Evolutionary conservation across 768 basidiomycete genomes (phyloP).

Genomic region (Coprinopsis cinerea): DNA sequence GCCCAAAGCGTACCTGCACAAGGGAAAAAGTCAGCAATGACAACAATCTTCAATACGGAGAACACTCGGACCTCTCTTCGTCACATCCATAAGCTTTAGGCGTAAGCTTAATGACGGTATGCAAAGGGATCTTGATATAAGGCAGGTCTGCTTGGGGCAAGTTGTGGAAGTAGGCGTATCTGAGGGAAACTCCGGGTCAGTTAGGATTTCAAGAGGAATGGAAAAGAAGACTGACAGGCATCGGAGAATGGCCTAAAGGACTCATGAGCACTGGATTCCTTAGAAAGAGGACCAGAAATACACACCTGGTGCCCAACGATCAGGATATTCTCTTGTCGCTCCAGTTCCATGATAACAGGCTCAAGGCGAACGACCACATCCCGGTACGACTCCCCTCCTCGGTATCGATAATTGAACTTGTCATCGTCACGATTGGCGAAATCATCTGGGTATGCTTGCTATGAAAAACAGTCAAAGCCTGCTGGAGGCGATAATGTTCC

Average conservation of each 20-base stretch:
- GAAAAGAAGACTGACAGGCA: conserved; percentile 49
- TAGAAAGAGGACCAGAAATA: conserved; percentile 6
- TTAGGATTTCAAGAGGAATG: not conserved
- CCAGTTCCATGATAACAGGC: conserved; percentile 98
- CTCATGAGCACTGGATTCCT: conserved; percentile 1
- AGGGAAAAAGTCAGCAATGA: conserved; percentile 4
- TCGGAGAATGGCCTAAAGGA: conserved; percentile 62
- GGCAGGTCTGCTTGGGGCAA: conserved; percentile 90
- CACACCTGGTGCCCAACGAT: conserved; percentile 91
- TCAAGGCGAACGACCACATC: conserved; percentile 95
- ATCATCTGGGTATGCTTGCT: conserved; percentile 96
- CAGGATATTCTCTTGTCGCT: conserved; percentile 94
- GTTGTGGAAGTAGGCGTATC: conserved; percentile 96
- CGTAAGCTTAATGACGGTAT: conserved; percentile 97
- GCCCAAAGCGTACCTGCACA: conserved; percentile 72
- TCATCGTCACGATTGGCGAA: conserved; percentile 98
- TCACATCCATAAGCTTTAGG: conserved; percentile 99
- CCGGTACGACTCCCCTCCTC: conserved; percentile 96
- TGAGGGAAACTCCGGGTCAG: conserved; percentile 29
- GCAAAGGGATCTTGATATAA: conserved; percentile 95
- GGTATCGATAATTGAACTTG: conserved; percentile 98
- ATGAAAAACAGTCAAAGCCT: not conserved
- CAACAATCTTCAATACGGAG: not conserved
- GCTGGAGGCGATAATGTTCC: not conserved
- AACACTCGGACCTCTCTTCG: conserved; percentile 68